Percentiles rank a stretch among this genome's conserved stretches.
Conservation (phyloP, 148 eudicot genomes). For the Vaccinium myrtillus region DNA sequence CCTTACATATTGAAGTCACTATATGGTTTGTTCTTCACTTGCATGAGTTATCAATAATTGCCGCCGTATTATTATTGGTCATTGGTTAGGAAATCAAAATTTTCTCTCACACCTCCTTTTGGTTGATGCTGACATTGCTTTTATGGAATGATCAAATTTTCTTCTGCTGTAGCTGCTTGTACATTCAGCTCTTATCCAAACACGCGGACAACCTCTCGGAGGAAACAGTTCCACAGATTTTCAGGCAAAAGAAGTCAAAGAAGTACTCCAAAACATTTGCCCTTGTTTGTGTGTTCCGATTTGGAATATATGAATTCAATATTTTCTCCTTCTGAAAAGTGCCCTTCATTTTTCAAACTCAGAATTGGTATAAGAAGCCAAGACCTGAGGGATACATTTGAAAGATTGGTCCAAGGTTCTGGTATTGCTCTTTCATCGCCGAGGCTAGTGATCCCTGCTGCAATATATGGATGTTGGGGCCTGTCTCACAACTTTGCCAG, state of each 20-base stretch:
- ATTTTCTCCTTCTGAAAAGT: slow-evolving; percentile 5
- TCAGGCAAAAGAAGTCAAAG: slow-evolving; percentile 64
- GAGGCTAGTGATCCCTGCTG: slow-evolving; percentile 85
- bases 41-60: neutral
- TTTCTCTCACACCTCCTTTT: slow-evolving; percentile 4
- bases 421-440: slow-evolving; percentile 93
- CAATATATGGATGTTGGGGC: slow-evolving; percentile 82
- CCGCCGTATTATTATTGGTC: neutral
- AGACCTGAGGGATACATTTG: slow-evolving; percentile 61
- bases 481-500: slow-evolving; percentile 57
- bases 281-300: neutral
- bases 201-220: slow-evolving; percentile 67
- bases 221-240: slow-evolving; percentile 72
- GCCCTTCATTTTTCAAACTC: slow-evolving; percentile 4
- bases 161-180: slow-evolving; percentile 66
- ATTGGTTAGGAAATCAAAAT: neutral
- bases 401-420: slow-evolving; percentile 64
- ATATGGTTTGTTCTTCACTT: neutral
- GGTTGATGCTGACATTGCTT: neutral
- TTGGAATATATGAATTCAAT: neutral
- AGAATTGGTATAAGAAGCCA: slow-evolving; percentile 93
- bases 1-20: neutral
- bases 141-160: neutral
- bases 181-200: slow-evolving; percentile 72
- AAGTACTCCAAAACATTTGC: slow-evolving; percentile 38